Percentiles rank a stretch among this genome's conserved stretches.
phyloP scores from a whole-genome alignment of 192 early-diverging fungal species.

The Bifiguratus adelaidae region DNA sequence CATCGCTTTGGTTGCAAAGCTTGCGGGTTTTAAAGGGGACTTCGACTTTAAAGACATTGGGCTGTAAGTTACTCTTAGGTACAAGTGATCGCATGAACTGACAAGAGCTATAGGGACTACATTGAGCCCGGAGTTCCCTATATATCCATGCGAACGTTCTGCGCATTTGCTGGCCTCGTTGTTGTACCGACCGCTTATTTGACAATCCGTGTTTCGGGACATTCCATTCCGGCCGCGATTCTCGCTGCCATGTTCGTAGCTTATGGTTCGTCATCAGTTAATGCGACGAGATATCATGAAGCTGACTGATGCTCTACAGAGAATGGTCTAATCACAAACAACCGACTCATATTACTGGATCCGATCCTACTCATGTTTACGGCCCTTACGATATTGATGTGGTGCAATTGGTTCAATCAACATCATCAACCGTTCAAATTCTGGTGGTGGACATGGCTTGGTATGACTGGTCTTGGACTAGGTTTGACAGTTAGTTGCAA shows the following conservation, averaged over 20 bases:
- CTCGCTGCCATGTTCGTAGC: conserved; percentile 74
- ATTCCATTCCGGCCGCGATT: conserved; percentile 59
- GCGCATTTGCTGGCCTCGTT: conserved; percentile 67
- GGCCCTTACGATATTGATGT: conserved; percentile 62
- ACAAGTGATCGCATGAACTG: neutral
- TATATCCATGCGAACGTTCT: conserved; percentile 70
- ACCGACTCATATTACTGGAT: conserved; percentile 85
- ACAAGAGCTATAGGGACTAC: conserved; percentile 57
- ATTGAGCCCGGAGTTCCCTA: conserved; percentile 82
- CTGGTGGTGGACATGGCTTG: conserved; percentile 83
- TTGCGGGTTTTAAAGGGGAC: conserved; percentile 85
- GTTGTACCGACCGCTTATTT: conserved; percentile 81
- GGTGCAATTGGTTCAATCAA: conserved; percentile 80
- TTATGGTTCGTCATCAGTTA: no score
- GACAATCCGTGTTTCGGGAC: conserved; percentile 72
- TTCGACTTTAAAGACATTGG: conserved; percentile 95
- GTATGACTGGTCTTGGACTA: conserved; percentile 72
- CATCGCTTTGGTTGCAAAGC: conserved; percentile 46
- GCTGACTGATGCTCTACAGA: no score
- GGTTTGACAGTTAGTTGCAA: conserved; percentile 74
- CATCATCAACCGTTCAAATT: conserved; percentile 55
- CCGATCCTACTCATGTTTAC: conserved; percentile 86
- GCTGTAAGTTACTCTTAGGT: conserved; percentile 34
- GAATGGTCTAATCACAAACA: conserved; percentile 83
- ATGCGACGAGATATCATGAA: no score